phyloP scores from a whole-genome alignment of 805 yeast genomes.

The Teunomyces lycoperdinae region DNA sequence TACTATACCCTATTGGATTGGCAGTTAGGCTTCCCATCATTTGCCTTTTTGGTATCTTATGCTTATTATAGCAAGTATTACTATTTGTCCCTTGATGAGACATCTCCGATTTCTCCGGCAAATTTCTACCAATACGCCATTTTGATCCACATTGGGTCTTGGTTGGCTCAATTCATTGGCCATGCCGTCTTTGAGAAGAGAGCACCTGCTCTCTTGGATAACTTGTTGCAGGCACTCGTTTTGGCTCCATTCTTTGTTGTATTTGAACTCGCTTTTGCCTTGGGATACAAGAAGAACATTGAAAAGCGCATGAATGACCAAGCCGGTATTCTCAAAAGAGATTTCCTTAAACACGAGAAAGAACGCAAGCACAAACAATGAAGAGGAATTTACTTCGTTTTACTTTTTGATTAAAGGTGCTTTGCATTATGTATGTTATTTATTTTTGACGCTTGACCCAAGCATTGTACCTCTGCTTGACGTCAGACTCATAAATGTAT shows the following conservation, averaged over 20 bases:
- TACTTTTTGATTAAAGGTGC: not conserved
- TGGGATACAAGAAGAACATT: slow-evolving; percentile 60
- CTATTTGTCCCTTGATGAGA: slow-evolving; percentile 20
- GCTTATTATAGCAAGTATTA: slow-evolving; percentile 19
- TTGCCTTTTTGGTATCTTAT: slow-evolving; percentile 20
- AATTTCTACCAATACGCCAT: slow-evolving; percentile 29
- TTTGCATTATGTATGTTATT: not conserved
- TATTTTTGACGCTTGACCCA: not conserved
- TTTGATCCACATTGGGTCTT: slow-evolving; percentile 51
- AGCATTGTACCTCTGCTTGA: slow-evolving; percentile 41
- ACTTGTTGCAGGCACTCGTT: slow-evolving; percentile 77
- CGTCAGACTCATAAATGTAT: slow-evolving; percentile 56
- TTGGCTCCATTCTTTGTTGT: slow-evolving; percentile 89
- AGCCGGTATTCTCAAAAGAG: slow-evolving; percentile 40
- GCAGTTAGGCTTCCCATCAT: slow-evolving; percentile 32
- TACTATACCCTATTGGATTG: slow-evolving; percentile 63
- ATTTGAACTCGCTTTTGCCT: slow-evolving; percentile 66
- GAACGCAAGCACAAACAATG: slow-evolving; percentile 4
- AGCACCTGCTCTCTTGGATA: slow-evolving; percentile 86
- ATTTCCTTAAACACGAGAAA: slow-evolving; percentile 22
- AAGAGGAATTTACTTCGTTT: not conserved
- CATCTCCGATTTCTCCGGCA: slow-evolving; percentile 7
- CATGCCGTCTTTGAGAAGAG: slow-evolving; percentile 79
- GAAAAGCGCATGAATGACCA: slow-evolving; percentile 47
- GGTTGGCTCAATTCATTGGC: slow-evolving; percentile 87